phyloP scores from a whole-genome alignment of 129 eudicot genomes.

The Artemisia argyi region DNA sequence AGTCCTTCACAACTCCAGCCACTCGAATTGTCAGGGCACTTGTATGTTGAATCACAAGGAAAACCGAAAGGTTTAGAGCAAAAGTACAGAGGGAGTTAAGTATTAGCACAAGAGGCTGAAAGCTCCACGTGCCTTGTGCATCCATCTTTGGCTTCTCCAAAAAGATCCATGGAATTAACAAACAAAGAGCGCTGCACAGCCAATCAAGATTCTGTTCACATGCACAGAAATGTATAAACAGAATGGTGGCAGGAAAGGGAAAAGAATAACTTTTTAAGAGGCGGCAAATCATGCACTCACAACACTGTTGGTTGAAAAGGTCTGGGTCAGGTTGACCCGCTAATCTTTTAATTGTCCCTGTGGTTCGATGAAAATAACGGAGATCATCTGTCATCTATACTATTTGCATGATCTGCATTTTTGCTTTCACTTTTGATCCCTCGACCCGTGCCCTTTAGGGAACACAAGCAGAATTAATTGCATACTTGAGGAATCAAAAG shows the following conservation, averaged over 20 bases:
- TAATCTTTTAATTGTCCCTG: neutral
- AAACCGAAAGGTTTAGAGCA: slow-evolving; percentile 91
- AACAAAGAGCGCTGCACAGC: slow-evolving; percentile 80
- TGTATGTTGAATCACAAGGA: slow-evolving; percentile 89
- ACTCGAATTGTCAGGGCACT: slow-evolving; percentile 98
- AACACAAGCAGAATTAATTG: no score
- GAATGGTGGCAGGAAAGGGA: slow-evolving; percentile 19
- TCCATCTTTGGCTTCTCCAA: slow-evolving; percentile 94
- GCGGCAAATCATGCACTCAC: neutral
- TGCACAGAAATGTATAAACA: slow-evolving; percentile 21
- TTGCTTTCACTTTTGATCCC: no score
- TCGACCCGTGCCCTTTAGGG: no score
- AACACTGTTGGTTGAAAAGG: neutral
- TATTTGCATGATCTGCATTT: no score
- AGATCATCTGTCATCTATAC: no score
- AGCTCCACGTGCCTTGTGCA: slow-evolving; percentile 70
- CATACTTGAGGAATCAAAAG: no score
- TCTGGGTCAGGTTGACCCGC: neutral
- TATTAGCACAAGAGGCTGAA: slow-evolving; percentile 62
- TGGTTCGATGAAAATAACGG: no score
- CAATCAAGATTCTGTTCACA: slow-evolving; percentile 36
- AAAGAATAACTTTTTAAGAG: neutral
- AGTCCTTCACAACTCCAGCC: slow-evolving; percentile 98
- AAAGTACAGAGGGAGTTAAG: slow-evolving; percentile 93
- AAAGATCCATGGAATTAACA: slow-evolving; percentile 87